These are phyloP conservation scores for Ammopiptanthus mongolicus DNA, from an alignment of 306 rosid genomes.

Conservation along the genomic window DNA sequence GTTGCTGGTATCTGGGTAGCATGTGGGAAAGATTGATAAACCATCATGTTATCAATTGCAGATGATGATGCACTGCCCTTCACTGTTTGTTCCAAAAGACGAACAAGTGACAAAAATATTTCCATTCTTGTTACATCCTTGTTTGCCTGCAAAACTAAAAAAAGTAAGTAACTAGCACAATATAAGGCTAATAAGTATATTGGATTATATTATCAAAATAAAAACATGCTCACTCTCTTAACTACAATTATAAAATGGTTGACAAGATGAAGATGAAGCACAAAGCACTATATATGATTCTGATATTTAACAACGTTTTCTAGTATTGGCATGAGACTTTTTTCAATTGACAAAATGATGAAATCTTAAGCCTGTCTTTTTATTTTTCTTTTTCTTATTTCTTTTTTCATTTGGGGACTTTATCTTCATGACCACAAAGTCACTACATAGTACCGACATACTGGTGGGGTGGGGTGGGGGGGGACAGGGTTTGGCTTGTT, in stretches of 20 bases:
- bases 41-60: slow-evolving; percentile 45
- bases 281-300: too few relatives aligned
- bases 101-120: slow-evolving; percentile 83
- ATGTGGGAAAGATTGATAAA: slow-evolving; percentile 46
- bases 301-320: too few relatives aligned
- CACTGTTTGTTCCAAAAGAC: slow-evolving; percentile 73
- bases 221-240: not conserved
- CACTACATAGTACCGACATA: too few relatives aligned
- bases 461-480: too few relatives aligned
- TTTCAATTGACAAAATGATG: too few relatives aligned
- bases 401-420: too few relatives aligned
- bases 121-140: slow-evolving; percentile 92
- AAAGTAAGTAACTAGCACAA: not conserved
- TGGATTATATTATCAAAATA: too few relatives aligned
- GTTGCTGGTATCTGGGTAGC: slow-evolving; percentile 55
- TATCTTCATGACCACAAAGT: too few relatives aligned
- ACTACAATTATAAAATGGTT: not conserved
- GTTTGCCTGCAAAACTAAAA: slow-evolving; percentile 57
- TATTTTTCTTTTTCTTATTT: too few relatives aligned
- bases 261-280: not conserved
- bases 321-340: too few relatives aligned
- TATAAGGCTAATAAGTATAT: not conserved
- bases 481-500: too few relatives aligned
- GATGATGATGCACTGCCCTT: slow-evolving; percentile 43
- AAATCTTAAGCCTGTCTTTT: too few relatives aligned